Base-by-base conservation (phyloP, 345 rosid species). In the Eucalyptus fibrosa region DNA sequence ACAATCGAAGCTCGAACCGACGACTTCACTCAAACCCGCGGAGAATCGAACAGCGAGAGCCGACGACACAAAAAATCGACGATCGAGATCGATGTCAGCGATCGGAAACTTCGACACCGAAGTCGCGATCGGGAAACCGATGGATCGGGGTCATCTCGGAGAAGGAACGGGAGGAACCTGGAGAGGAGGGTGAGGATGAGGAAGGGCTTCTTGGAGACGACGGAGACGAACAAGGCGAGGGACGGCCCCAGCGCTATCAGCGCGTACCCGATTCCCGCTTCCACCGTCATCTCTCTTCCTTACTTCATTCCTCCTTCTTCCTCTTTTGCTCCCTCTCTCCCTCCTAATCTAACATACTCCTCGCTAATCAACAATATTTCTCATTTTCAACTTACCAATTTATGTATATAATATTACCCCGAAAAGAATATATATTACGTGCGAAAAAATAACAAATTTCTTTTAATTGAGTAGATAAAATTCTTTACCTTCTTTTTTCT, bases 221-320 rank as follows among this genome's bases (percentile, higher is more conserved):
- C 97, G 56, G 99, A 92, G 94, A 96, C 90, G 95, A 98, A 98
- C 83, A 98, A 94, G 50, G 96, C 92, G 89, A 98, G 95, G 87
- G 99, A 95, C 9, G 99, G 98, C 59, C 99, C 99, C 42, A 98
- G 89, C 44, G 99, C 99, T 26, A 97, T 60, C 92, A 97, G 91
- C 50, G 96, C 95, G 92, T 96, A 98, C 9, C 99, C 99, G 90
- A 98, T 96, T 91, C 99, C 99, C 65, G 99, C 98, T 14, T 93
- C 95, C 56, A 96, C 90, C 51, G 98, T 98, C 99, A 97, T 98
- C 89, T 40, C 55, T 51, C 37, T 32, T 18, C 37, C 26, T 14
- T 50, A 15, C 47, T 34, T 60, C 28, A 32, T 12, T 55, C 49
- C 7, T 19, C 9, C 30, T 34, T 34, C 69, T 87, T 60, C 12